These are phyloP conservation scores for Mycena venus DNA, from an alignment of 768 basidiomycete species.

Conservation along the genomic window DNA sequence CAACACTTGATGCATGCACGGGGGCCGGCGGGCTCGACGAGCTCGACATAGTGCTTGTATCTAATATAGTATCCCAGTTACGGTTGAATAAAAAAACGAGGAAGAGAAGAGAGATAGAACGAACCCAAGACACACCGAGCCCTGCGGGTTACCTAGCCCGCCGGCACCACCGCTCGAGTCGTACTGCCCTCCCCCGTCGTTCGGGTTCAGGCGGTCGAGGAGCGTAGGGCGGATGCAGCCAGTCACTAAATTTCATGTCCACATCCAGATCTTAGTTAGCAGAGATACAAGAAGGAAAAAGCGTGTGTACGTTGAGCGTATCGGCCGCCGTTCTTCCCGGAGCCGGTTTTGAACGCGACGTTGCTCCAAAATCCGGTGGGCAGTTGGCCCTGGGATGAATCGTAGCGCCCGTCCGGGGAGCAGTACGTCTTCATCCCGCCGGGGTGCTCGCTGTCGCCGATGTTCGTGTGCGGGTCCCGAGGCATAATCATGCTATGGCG, in stretches of 20 bases:
- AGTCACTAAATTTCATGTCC: conserved; percentile 62
- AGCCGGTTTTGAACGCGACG: conserved; percentile 60
- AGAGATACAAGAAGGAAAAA: neutral
- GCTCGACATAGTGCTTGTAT: conserved; percentile 73
- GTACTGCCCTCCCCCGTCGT: conserved; percentile 69
- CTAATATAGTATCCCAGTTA: conserved; percentile 42
- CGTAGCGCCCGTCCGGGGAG: conserved; percentile 54
- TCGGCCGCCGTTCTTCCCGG: conserved; percentile 52
- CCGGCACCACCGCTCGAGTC: conserved; percentile 67
- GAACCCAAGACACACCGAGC: conserved; percentile 65
- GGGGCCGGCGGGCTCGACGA: conserved; percentile 64
- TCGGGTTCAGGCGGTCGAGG: conserved; percentile 59
- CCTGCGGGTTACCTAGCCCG: conserved; percentile 65
- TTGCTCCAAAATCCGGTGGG: conserved; percentile 64
- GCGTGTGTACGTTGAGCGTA: conserved; percentile 59
- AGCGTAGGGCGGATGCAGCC: conserved; percentile 64
- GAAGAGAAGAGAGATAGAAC: conserved; percentile 23
- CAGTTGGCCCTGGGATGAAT: conserved; percentile 57
- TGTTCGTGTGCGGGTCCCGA: conserved; percentile 62
- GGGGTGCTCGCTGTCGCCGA: conserved; percentile 69
- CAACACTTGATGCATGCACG: conserved; percentile 74
- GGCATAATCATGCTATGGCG: conserved; percentile 61
- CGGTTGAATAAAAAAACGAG: neutral
- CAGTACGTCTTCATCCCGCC: conserved; percentile 71
- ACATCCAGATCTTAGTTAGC: neutral